Evolutionary conservation across 768 basidiomycete species (phyloP).

Genomic region (Lactarius evosmus): DNA sequence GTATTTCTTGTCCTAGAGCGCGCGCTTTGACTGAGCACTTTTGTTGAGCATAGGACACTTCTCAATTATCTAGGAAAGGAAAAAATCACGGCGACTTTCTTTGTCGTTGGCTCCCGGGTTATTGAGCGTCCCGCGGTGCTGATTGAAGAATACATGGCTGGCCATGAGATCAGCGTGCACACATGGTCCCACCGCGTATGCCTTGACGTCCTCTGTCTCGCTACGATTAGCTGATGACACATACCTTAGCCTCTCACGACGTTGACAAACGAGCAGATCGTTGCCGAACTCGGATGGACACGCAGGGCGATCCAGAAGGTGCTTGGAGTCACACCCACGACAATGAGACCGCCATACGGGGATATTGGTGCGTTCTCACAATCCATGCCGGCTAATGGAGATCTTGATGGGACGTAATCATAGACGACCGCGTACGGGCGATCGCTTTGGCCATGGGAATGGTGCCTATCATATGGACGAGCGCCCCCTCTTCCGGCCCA

Average conservation of each 20-base stretch:
- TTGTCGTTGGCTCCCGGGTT: slow-evolving; percentile 83
- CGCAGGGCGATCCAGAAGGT: slow-evolving; percentile 77
- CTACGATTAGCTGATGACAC: slow-evolving; percentile 32
- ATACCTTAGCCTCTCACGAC: slow-evolving; percentile 54
- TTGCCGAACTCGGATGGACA: slow-evolving; percentile 93
- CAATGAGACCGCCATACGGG: slow-evolving; percentile 79
- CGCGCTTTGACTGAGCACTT: background rate
- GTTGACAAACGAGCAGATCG: slow-evolving; percentile 76
- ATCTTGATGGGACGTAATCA: slow-evolving; percentile 11
- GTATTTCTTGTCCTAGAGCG: slow-evolving; percentile 25
- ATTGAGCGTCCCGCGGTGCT: slow-evolving; percentile 74
- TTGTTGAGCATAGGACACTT: slow-evolving; percentile 46
- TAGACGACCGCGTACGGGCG: slow-evolving; percentile 89
- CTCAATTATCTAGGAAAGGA: slow-evolving; percentile 67
- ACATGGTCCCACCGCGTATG: slow-evolving; percentile 84
- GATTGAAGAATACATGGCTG: slow-evolving; percentile 73
- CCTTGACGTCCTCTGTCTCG: slow-evolving; percentile 19
- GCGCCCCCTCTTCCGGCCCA: slow-evolving; percentile 46
- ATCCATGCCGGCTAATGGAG: background rate
- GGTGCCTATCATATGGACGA: slow-evolving; percentile 88
- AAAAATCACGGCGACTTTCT: slow-evolving; percentile 79
- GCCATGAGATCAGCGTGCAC: slow-evolving; percentile 80
- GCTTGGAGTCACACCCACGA: slow-evolving; percentile 71
- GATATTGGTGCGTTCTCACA: slow-evolving; percentile 54
- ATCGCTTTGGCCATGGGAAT: slow-evolving; percentile 90